phyloP scores from a whole-genome alignment of 257 asterid species.

The Jacaranda copaia region DNA sequence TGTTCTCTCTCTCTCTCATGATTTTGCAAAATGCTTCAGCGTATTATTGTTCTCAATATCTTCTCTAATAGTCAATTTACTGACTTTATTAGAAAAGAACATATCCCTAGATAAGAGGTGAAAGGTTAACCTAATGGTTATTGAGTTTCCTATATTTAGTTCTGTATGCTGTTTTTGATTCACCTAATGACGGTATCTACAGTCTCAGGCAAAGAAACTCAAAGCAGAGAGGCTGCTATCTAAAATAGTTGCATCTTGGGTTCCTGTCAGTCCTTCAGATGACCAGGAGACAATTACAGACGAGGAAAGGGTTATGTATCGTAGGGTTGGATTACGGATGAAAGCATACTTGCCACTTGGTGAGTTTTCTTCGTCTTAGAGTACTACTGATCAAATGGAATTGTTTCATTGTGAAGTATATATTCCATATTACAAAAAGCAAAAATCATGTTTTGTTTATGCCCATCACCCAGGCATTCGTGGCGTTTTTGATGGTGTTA shows the following conservation, averaged over 20 bases:
- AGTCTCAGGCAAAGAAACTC: slow-evolving; percentile 94
- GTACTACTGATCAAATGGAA: slow-evolving; percentile 3
- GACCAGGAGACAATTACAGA: slow-evolving; percentile 97
- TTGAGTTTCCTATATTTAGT: slow-evolving; percentile 13
- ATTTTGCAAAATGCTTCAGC: background rate
- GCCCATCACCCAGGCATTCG: slow-evolving; percentile 74
- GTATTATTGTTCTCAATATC: background rate
- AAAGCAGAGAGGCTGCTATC: slow-evolving; percentile 88
- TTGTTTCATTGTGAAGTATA: slow-evolving; percentile 26
- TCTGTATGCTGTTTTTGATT: slow-evolving; percentile 27
- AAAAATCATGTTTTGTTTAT: slow-evolving; percentile 33
- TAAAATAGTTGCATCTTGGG: slow-evolving; percentile 90
- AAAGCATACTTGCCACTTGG: slow-evolving; percentile 95
- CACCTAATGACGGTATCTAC: slow-evolving; percentile 40
- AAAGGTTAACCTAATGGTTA: slow-evolving; percentile 5
- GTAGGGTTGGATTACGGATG: slow-evolving; percentile 91
- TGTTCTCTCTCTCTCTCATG: background rate
- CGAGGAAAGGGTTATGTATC: slow-evolving; percentile 91
- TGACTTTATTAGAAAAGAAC: background rate
- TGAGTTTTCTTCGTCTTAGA: slow-evolving; percentile 48
- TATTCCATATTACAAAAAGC: background rate
- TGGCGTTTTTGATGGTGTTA: slow-evolving; percentile 97
- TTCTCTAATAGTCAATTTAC: slow-evolving; percentile 8
- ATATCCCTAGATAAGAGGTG: slow-evolving; percentile 18
- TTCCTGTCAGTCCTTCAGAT: slow-evolving; percentile 86